phyloP scores from a whole-genome alignment of 2,329 filamentous ascomycete genomes.

The Sclerotinia subarctica region DNA sequence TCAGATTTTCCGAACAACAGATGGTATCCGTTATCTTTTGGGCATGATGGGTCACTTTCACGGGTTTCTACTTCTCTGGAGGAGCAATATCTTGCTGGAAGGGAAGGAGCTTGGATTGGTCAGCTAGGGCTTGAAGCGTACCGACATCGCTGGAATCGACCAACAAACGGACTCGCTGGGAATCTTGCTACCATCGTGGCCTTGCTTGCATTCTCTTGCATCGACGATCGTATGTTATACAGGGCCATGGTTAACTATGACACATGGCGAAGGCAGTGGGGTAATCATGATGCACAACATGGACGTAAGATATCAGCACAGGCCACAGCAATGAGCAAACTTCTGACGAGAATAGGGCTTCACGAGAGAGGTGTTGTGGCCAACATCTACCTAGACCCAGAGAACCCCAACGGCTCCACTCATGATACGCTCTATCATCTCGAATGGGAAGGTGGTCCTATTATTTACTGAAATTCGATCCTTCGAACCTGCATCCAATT shows the following conservation, averaged over 20 bases:
- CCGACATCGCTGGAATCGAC: background rate
- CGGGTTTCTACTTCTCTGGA: conserved; percentile 18
- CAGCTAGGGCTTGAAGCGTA: conserved; percentile 24
- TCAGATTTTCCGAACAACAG: conserved; percentile 21
- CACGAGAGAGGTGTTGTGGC: conserved; percentile 30
- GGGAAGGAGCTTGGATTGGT: conserved; percentile 23
- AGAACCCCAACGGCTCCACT: conserved; percentile 31
- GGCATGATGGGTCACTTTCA: conserved; percentile 21
- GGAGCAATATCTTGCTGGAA: conserved; percentile 23
- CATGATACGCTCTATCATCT: conserved; percentile 21
- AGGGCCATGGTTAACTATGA: conserved; percentile 21
- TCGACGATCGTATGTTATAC: conserved; percentile 8
- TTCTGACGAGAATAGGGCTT: conserved; percentile 20
- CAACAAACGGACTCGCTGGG: conserved; percentile 26
- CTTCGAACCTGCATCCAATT: too few relatives aligned
- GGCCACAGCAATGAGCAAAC: background rate
- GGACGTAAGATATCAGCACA: conserved; percentile 27
- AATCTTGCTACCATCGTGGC: conserved; percentile 29
- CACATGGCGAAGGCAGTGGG: conserved; percentile 28
- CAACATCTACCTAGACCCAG: conserved; percentile 32
- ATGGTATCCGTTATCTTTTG: conserved; percentile 29
- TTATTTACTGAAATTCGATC: conserved; percentile 15
- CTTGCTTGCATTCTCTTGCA: conserved; percentile 33
- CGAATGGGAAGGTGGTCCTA: conserved; percentile 21
- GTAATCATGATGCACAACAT: conserved; percentile 20